Conservation (phyloP, 1,284 basidiomycete genomes). For the Fomitopsis schrenkii region DNA sequence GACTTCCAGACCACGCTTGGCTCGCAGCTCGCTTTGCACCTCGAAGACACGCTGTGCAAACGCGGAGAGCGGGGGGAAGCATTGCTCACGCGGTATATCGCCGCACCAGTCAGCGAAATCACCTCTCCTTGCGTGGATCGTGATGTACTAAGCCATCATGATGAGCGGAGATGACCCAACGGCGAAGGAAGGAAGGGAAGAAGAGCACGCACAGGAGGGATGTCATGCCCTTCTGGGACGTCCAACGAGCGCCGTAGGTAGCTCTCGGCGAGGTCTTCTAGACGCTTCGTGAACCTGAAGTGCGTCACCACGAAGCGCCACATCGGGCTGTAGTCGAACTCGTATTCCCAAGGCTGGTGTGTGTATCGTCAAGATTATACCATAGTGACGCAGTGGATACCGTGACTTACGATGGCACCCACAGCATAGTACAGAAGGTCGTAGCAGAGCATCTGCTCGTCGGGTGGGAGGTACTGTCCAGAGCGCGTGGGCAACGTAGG, state of each 20-base stretch:
- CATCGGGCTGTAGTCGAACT: constrained; percentile 33
- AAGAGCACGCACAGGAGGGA: constrained; percentile 19
- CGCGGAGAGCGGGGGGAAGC: constrained; percentile 37
- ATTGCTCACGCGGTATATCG: constrained; percentile 26
- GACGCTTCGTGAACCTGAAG: constrained; percentile 32
- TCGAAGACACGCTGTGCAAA: constrained; percentile 35
- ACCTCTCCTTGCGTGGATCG: constrained; percentile 43
- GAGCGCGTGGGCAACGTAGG: constrained; percentile 26
- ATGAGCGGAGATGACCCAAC: background rate
- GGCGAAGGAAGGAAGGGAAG: background rate
- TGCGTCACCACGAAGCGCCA: constrained; percentile 44
- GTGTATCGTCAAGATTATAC: constrained; percentile 34
- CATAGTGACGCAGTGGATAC: background rate
- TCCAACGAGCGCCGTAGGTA: constrained; percentile 23
- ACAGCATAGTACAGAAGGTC: constrained; percentile 46
- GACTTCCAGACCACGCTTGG: constrained; percentile 34
- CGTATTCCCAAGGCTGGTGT: constrained; percentile 24
- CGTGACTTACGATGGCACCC: background rate
- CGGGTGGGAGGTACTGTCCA: constrained; percentile 33
- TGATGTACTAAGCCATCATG: constrained; percentile 33
- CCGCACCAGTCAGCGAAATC: constrained; percentile 39
- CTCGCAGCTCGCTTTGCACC: constrained; percentile 35
- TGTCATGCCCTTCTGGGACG: constrained; percentile 15
- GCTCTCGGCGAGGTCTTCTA: constrained; percentile 22
- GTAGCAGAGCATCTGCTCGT: constrained; percentile 48